A percentile compares a stretch with the other conserved stretches of the same genome.
These are phyloP conservation scores for Phalaenopsis aphrodite DNA, from an alignment of 106 monocot species.

Conservation along the genomic window DNA sequence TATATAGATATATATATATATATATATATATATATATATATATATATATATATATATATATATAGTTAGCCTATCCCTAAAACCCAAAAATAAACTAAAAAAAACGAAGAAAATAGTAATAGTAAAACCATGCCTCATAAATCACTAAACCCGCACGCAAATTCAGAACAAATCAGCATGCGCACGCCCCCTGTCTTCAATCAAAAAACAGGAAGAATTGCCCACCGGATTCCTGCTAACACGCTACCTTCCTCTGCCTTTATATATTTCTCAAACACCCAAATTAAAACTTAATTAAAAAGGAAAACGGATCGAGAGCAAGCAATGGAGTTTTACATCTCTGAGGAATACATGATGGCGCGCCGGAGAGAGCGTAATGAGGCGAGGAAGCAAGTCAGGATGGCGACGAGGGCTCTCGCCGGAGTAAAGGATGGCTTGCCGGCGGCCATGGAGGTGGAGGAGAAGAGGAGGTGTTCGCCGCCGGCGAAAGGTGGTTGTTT, in stretches of 20 bases:
- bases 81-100: too few species aligned
- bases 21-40: too few species aligned
- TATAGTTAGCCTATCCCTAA: too few species aligned
- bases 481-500: neutral
- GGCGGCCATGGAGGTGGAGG: neutral
- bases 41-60: too few species aligned
- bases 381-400: neutral
- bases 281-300: neutral
- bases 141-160: too few species aligned
- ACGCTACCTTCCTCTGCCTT: neutral
- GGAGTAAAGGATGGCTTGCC: neutral
- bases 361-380: constrained; percentile 2
- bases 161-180: too few species aligned
- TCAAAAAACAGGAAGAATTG: neutral
- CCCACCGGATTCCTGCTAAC: neutral
- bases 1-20: too few species aligned
- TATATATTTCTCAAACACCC: neutral
- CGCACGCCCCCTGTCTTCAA: neutral
- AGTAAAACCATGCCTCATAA: too few species aligned
- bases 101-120: too few species aligned
- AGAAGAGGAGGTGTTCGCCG: neutral
- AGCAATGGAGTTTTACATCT: constrained; percentile 5
- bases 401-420: neutral
- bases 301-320: neutral
- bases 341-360: constrained; percentile 6